Evolutionary conservation across 78 protist genomes (phyloP), one percentile per base, ranked within the genome.

Genomic region (Dictyostelium intermedium): DNA sequence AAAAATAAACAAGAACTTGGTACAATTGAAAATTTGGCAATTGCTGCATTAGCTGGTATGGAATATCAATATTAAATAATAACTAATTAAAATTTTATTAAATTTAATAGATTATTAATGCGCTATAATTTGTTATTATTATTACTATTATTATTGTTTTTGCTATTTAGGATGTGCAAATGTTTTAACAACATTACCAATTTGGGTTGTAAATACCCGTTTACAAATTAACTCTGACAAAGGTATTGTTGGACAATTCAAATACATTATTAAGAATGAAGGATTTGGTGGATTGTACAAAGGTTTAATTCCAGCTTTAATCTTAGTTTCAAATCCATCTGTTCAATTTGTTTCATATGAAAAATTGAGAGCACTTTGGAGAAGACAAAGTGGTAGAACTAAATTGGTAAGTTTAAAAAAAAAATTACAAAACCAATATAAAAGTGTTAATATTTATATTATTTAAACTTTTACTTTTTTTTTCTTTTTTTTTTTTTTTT

Each of bases 281-380:
- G 96, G 96, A 37, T 63, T 86, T 27, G 82, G 85, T 20, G 96
- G 96, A 35, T 45, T 94, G 32, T 94, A 82, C 39, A 94, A 87
- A 45, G 96, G 93, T 53, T 43, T 87, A 53, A 45, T 83, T 32
- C 96, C 96, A 66, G 96, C 96, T 25, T 50, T 94, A 18, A 74
- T 94, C 41, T 47, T 95, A 5, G 93, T 85, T 8, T 61, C 86
- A 60, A 95, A 95, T 74, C 97, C 97, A 66, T 60, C 91, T 23
- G 80, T 95, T n/a, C 92, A 85, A 84, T 95, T 80, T 43, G 91
- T 82, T 23, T 61, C 84, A 34, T 95, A 85, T 45, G 97, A 95
- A 45, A 95, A 95, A 63, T 47, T 87, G n/a, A 87, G 74, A 72
- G 30, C 85, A 7, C 10, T 83, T 45, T 89, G 94, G 94, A 89